Percentiles rank a stretch among this genome's conserved stretches.
Evolutionary conservation across 2,329 filamentous ascomycete species (phyloP).

Genomic region (Coniochaeta sp.): DNA sequence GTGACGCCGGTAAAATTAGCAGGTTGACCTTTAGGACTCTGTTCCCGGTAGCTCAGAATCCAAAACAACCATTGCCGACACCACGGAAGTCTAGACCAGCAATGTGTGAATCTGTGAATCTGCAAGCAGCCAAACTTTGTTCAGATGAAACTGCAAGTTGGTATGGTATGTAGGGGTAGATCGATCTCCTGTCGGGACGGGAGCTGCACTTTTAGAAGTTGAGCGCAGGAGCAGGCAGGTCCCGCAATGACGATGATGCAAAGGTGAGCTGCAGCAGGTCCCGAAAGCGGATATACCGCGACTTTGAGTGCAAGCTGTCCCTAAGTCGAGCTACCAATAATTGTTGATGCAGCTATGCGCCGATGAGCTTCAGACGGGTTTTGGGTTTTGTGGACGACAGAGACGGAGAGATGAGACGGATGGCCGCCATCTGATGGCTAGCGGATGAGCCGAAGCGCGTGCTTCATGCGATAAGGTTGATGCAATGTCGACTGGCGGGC

Average conservation of each 20-base stretch:
- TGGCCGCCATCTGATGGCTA: conserved; percentile 1
- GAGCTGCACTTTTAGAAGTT: background rate
- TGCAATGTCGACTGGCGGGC: conserved; percentile 1
- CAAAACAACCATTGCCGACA: background rate
- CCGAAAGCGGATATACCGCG: background rate
- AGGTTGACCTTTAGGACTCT: background rate
- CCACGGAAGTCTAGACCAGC: too few relatives aligned
- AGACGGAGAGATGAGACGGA: background rate
- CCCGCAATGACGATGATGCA: conserved; percentile 1
- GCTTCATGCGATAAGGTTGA: background rate
- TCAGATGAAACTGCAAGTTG: background rate
- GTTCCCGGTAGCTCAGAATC: background rate
- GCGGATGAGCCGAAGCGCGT: background rate
- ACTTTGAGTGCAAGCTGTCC: background rate
- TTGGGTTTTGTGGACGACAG: background rate
- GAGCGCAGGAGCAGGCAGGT: background rate
- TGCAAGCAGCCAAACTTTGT: background rate
- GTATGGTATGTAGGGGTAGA: background rate
- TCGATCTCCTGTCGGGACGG: background rate
- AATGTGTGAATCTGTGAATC: too few relatives aligned
- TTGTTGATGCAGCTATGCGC: background rate
- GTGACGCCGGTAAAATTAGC: background rate
- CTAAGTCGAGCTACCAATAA: background rate
- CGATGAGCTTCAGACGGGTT: background rate
- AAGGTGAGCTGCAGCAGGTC: background rate